Base-by-base conservation (phyloP, 2,329 filamentous ascomycete genomes). In the Leptographium wingfieldii region DNA sequence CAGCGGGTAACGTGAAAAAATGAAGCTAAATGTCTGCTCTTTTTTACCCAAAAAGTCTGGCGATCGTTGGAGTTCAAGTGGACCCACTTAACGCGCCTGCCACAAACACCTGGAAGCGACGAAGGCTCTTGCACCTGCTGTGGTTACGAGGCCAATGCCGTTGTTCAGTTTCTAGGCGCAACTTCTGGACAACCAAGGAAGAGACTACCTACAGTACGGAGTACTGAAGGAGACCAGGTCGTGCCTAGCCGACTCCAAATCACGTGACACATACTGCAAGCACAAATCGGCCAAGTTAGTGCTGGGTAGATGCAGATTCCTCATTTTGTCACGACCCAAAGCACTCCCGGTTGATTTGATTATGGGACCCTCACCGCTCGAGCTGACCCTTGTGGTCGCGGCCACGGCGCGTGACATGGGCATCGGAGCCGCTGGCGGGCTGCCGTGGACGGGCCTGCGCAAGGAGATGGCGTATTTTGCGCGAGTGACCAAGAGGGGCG, bases 381-480 rank as follows among this genome's bases (percentile, higher is more conserved):
- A 90, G 65, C 77, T 96, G 59, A 96, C 90, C n/a, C 82, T 96
- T 67, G 87, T 97, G 72, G 90, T 96, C 67, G 92, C 90, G n/a
- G 87, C 92, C 22, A 95, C 92, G n/a, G 60, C 64, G 22, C 85
- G 86, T 58, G 83, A 78, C 67, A 89, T 96, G 77, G 94, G 94
- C 70, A 97, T 99, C 68, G 94, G 94, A 61, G 79, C 82, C 55
- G 78, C 80, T 62, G 90, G 90, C 62, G 80, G 78, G 3, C 83
- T 99, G 59, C 94, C 94, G 4, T 99, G 94, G 94, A 89, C 87
- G 0, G 87, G 87, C 52, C 80, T 97, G 40, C 89, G 85, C 72
- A 85, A 87, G 64, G 94, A 99, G 74, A 96, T 99, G 90, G 84
- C 85, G 48, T 97, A 96, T 72, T 99, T 99, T 72, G 88, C 90